Percentiles rank a stretch among this genome's conserved stretches.
Evolutionary conservation across 495 filamentous ascomycete species (phyloP).

Genomic region (Tetracladium marchalianum): DNA sequence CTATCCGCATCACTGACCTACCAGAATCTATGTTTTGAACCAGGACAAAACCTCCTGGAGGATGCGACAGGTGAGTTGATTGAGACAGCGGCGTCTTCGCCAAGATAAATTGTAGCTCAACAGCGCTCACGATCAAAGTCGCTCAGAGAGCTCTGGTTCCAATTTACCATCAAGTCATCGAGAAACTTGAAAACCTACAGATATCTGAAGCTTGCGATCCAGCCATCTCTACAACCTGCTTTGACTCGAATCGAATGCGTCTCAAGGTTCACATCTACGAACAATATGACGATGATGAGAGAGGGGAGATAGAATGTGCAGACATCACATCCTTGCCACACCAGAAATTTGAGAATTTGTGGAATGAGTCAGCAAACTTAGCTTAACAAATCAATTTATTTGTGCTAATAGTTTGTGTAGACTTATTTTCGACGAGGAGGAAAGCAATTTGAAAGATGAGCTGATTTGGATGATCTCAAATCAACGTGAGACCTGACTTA

Average conservation of each 20-base stretch:
- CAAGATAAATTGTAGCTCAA: too few relatives aligned
- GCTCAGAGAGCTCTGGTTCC: too few relatives aligned
- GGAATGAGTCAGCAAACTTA: constrained; percentile 29
- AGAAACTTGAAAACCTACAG: too few relatives aligned
- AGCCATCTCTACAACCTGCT: neutral
- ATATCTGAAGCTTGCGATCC: neutral
- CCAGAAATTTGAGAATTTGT: constrained; percentile 28
- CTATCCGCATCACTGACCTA: too few relatives aligned
- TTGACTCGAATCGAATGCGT: neutral
- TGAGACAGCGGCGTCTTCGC: too few relatives aligned
- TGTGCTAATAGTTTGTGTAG: constrained; percentile 11
- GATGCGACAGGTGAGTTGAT: too few relatives aligned
- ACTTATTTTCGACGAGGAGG: constrained; percentile 35
- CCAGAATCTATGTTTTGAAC: too few relatives aligned
- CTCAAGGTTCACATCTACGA: constrained; percentile 11
- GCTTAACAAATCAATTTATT: neutral
- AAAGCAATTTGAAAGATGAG: constrained; percentile 22
- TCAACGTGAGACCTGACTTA: constrained; percentile 25
- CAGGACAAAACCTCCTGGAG: too few relatives aligned
- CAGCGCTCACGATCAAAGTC: too few relatives aligned
- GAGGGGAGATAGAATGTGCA: constrained; percentile 12
- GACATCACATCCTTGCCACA: constrained; percentile 30
- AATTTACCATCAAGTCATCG: too few relatives aligned
- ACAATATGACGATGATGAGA: constrained; percentile 3
- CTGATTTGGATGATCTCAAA: constrained; percentile 33